Evolutionary conservation across 352 stramenopile species (phyloP).

Genomic region (Pythium sp.): DNA sequence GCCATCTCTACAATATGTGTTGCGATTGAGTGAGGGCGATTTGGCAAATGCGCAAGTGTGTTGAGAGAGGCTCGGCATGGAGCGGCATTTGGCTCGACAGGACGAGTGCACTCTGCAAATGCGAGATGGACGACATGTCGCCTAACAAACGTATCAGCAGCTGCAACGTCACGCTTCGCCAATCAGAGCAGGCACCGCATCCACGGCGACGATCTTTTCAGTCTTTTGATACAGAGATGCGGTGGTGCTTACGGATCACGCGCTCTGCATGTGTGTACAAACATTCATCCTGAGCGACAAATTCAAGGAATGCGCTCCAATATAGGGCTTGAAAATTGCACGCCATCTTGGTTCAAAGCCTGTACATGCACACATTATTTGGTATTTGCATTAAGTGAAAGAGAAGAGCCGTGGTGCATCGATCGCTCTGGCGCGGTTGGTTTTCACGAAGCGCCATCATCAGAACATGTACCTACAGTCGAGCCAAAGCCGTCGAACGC

Average conservation of each 20-base stretch:
- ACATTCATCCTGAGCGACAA: neutral
- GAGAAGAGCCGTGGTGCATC: neutral
- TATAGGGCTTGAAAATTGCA: neutral
- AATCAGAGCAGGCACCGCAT: constrained; percentile 1
- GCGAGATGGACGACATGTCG: neutral
- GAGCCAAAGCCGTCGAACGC: neutral
- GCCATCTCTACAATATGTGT: neutral
- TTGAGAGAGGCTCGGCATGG: too few species aligned
- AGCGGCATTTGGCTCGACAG: too few species aligned
- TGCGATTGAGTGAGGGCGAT: neutral
- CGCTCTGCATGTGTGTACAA: neutral
- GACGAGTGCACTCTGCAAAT: neutral
- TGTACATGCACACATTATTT: neutral
- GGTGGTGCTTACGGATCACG: neutral
- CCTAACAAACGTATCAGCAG: neutral
- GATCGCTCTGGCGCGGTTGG: neutral
- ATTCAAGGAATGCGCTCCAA: neutral
- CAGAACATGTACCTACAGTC: neutral
- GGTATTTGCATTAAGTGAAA: neutral
- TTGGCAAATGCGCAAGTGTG: neutral
- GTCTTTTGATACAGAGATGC: neutral
- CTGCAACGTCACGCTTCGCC: neutral
- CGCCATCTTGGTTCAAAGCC: neutral
- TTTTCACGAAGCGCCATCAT: neutral
- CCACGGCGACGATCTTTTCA: neutral